phyloP scores from a whole-genome alignment of 768 basidiomycete species.

The Mycena vitilis region DNA sequence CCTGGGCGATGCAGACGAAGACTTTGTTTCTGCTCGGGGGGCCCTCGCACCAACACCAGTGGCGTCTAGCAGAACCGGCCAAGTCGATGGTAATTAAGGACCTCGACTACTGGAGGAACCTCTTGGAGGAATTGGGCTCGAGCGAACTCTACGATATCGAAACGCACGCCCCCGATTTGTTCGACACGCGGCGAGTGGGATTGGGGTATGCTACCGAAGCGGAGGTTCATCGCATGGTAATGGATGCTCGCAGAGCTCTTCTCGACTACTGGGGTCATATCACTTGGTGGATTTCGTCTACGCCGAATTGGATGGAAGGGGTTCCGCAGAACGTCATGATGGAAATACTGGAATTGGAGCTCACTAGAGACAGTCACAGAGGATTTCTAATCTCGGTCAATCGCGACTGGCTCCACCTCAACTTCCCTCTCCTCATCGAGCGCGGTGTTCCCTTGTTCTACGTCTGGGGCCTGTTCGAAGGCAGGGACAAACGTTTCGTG shows the following conservation, averaged over 20 bases:
- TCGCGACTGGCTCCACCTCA: background rate
- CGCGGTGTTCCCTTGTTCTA: background rate
- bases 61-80: too few relatives aligned
- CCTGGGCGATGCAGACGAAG: background rate
- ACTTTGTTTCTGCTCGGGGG: background rate
- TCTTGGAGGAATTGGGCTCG: background rate
- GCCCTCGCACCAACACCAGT: background rate
- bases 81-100: background rate
- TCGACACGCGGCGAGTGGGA: background rate
- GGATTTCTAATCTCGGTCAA: background rate
- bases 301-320: background rate
- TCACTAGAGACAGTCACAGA: accelerated
- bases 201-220: background rate
- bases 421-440: background rate
- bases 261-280: background rate
- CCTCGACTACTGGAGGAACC: background rate
- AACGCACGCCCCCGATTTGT: background rate
- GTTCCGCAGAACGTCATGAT: background rate
- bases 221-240: background rate
- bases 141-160: background rate
- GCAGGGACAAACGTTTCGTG: background rate
- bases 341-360: background rate
- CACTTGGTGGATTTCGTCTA: background rate
- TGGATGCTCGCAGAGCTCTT: background rate
- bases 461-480: background rate